Base-by-base conservation (phyloP, 108 stramenopile genomes). In the Nitzschia sp. region DNA sequence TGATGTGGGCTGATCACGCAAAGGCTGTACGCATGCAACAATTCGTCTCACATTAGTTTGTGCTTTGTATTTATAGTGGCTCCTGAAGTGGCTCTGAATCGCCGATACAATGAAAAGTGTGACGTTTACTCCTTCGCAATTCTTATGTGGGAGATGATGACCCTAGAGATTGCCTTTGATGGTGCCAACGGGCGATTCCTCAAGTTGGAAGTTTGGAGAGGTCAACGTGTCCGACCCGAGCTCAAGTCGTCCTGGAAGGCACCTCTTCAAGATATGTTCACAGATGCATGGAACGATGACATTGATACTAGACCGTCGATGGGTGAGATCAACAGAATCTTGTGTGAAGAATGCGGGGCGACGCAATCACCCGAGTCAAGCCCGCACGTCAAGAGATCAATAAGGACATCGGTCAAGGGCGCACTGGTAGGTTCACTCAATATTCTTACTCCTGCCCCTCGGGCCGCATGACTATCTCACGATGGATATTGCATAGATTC, bases 91-190 rank as follows among this genome's bases (percentile, higher is more conserved):
- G 77, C 75, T 15, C 59, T 65, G 10, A 69, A 44, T 6, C 53
- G 86, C 51, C 74, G 77, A 10, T 95, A 95, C 84, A 92, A 89
- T 58, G 58, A 64, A 25, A 76, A 69, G 42, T 86, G 76, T 7
- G 93, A 95, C 65, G 78, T 90, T 1, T 95, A 90, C 70, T 81
- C 79, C 39, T 91, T 90, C 65, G 83, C 81, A 8, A 53, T 95
- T 17, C 68, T 95, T 37, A 25, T 85, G 39, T 95, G 91, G 83
- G 74, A 88, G 68, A 82, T 89, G 1, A 25, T 85, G 24, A 51
- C 86, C 19, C 26, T 84, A 53, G 48, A 71, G n/a, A 65, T 53
- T 39, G 83, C 87, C 0, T 91, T 78, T 58, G 65, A 17, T 17
- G 17, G 46, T 48, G 46, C 46, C 6, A 48, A 48, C n/a, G 17